Base-by-base conservation (phyloP, 805 yeast genomes). In the Phaffomyces thermotolerans region DNA sequence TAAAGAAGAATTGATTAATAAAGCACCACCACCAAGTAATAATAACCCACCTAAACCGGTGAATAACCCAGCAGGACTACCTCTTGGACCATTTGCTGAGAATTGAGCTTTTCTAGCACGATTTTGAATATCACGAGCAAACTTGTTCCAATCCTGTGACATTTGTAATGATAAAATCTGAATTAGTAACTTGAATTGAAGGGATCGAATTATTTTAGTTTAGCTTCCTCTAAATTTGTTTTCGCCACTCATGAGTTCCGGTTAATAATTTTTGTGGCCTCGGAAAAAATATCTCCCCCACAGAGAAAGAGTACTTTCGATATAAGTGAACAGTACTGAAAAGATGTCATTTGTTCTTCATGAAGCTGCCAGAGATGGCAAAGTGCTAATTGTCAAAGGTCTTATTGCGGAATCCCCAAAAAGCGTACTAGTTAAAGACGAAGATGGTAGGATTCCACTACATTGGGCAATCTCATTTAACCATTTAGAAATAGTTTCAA, bases 381-480 rank as follows among this genome's bases (percentile, higher is more conserved):
- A 84, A 37, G 54, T 67, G 4, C 61, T 71, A 17, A 65, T 71
- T 6, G 86, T 78, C 12, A 69, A 71, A 47, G 70, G 72, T 3
- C 53, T 82, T 2, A 56, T 86, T 1, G 25, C 50, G 8, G 45
- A 54, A 34, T 36, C 74, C 38, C 82, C 87, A 8, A 65, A 69
- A 29, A 56, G 68, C 13, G 73, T 76, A 1, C 52, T 72, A 3
- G 41, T 54, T 14, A 68, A 61, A 47, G 97, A 90, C 60, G 73
- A 70, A 3, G 96, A 89, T 56, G 81, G 79, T 2, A 72, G 97
- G 50, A 79, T 84, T 3, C 84, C 96, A 2, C 65, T 89, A 39
- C 95, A 87, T 60, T 90, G 96, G 96, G 96, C 96, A 1, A 77
- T 81, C 24, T 76, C 95, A 1, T 71, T 71, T 52, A 75, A 76